These are phyloP conservation scores for Cryptococcus sp. DNA, from an alignment of 1,284 basidiomycete species.

Conservation along the genomic window DNA sequence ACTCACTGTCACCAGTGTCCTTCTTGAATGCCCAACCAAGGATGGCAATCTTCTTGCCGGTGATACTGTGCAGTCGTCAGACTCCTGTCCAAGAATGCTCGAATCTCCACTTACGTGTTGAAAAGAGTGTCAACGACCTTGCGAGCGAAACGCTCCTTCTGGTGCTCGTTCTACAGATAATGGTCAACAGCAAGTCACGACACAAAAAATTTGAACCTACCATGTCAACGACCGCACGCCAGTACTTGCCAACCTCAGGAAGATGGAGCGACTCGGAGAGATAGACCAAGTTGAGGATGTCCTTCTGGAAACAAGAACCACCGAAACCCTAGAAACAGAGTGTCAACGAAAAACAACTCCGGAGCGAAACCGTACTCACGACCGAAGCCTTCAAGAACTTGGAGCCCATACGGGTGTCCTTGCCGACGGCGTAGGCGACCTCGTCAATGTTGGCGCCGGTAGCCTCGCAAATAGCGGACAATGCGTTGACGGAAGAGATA, in stretches of 20 bases:
- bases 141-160: conserved; percentile 86
- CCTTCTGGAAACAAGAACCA: conserved; percentile 99
- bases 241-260: conserved; percentile 97
- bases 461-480: conserved; percentile 99
- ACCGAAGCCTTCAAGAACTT: conserved; percentile 84
- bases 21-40: conserved; percentile 92
- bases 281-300: conserved; percentile 98
- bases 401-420: conserved; percentile 87
- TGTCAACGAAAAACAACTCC: background rate
- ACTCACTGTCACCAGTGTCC: conserved; percentile 81
- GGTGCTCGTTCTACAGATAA: conserved; percentile 72
- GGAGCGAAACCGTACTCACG: conserved; percentile 29
- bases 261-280: conserved; percentile 90
- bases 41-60: conserved; percentile 84
- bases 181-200: conserved; percentile 10
- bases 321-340: conserved; percentile 68
- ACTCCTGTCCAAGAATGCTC: conserved; percentile 6
- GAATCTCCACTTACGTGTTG: conserved; percentile 65
- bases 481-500: conserved; percentile 96
- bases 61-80: conserved; percentile 42
- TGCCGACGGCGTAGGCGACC: conserved; percentile 91
- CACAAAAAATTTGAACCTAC: conserved; percentile 8
- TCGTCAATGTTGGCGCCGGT: conserved; percentile 99
- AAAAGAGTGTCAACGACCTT: conserved; percentile 92
- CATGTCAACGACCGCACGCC: conserved; percentile 91